Base-by-base conservation (phyloP, 352 stramenopile species). In the Globisporangium yorkense region DNA sequence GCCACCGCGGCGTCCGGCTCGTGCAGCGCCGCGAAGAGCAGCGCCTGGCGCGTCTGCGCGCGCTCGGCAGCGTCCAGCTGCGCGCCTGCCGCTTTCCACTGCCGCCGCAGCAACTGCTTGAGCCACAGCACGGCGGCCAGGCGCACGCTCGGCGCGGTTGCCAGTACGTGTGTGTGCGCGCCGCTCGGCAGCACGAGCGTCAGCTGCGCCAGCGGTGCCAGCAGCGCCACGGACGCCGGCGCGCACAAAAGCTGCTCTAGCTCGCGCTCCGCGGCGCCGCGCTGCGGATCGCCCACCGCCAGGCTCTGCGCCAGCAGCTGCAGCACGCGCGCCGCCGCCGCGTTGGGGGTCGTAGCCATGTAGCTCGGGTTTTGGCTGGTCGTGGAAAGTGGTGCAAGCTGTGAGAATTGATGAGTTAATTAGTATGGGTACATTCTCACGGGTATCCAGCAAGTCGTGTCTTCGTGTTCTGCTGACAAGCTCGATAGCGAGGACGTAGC, bases 121-220 rank as follows among this genome's bases (percentile, higher is more conserved):
- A 94, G 72, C 81, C 84, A 94, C 15, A 94, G 67, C 51, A 81
- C 74, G 27, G 75, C 77, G 47, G 89, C 62, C 16, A 94, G 70
- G 46, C 81, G 77, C 63, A 87, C 55, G 61, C 86, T 65, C 16
- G 63, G 41, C 53, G 92, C 52, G 15, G 57, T 46, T 16, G 61
- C 63, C 0, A 94, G 59, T 40, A 18, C 43, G 0, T 88, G 79
- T 4, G 66, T 16, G 43, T 12, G 6, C 43, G n/a, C 20, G 10
- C 43, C 20, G 18, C 43, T n/a, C 1, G 7, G 67, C 62, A 33
- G 15, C 6, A 52, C 50, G 54, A 59, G 54, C 43, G 50, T 51
- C 18, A 15, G 43, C 43, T 20, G 5, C 18, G 18, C 43, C 35
- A 56, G 35, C 35, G 51, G 35, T 15, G 35, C 35, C 35, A 56